Evolutionary conservation across 2,329 filamentous ascomycete species (phyloP), one percentile per base, ranked within the genome.

Genomic region (Cordyceps tenuipes): DNA sequence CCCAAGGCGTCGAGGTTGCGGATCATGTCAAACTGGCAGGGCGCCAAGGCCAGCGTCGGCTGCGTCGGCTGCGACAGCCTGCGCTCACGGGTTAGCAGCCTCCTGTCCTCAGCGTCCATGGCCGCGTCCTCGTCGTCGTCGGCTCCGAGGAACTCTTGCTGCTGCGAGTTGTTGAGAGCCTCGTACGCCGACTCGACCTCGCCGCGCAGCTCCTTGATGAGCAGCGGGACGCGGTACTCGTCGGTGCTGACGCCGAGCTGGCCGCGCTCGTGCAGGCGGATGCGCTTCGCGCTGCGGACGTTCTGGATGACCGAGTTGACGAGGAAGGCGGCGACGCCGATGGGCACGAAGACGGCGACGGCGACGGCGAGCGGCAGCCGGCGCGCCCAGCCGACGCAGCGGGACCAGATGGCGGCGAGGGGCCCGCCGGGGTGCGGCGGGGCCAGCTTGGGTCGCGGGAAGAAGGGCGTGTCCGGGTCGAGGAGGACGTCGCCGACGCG

Each of bases 1-100:
- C 80, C 78, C 2, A 87, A 69, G n/a, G 72, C 70, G 66, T 97
- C 85, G 53, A 97, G 77, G 10, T 85, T 83, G 34, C 88, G 80
- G 63, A 96, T 89, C 83, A 96, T 96, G 53, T 82, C 80, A 70
- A 96, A 96, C 73, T 97, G 93, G 52, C 85, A 83, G 5, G 86
- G 79, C 0, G 89, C 86, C 57, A 97, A 76, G 0, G 91, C 91
- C 58, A 97, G 78, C 0, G 86, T 91, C 0, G 89, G 89, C 64
- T 83, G 81, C 4, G 80, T 75, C 1, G 76, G 71, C 2, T 70
- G 68, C 23, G 76, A 77, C 65, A 72, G 71, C 55, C 75, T 71
- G 41, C 76, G 67, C 65, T 79, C 76, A 48, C 66, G 72, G 53
- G 66, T 71, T 60, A 82, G 72, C 19, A 76, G 64, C 13, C 70